Percentiles rank a stretch among this genome's conserved stretches.
Evolutionary conservation across 2,329 filamentous ascomycete species (phyloP).

Genomic region (Magnaporthiopsis rhizophila): DNA sequence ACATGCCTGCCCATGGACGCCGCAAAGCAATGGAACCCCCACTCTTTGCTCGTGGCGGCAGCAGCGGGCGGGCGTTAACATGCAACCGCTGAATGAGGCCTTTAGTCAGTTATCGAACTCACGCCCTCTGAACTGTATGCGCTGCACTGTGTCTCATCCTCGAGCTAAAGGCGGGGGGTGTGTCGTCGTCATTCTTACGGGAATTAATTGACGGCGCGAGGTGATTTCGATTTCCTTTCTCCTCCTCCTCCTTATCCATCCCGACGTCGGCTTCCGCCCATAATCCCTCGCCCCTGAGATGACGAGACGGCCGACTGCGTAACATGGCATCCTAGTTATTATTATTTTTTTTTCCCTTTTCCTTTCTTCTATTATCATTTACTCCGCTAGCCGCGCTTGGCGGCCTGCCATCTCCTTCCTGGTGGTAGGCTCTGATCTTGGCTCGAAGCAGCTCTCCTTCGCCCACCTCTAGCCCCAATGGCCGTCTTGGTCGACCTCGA

Average conservation of each 20-base stretch:
- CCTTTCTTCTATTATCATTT: background rate
- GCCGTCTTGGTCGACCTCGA: conserved; percentile 25
- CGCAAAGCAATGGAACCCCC: background rate
- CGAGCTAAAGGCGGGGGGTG: background rate
- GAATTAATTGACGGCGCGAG: background rate
- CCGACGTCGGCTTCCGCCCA: background rate
- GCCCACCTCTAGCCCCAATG: conserved; percentile 15
- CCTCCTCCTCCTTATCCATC: background rate
- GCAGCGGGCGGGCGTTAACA: no score
- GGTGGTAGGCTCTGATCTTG: conserved; percentile 2
- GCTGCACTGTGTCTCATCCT: background rate
- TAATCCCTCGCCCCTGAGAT: background rate
- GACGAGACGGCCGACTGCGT: no score
- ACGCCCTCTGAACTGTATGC: background rate
- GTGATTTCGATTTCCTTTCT: background rate
- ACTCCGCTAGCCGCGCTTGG: background rate
- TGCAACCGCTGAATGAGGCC: background rate
- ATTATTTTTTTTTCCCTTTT: background rate
- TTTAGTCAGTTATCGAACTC: background rate
- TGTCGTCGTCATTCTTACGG: background rate
- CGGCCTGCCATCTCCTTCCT: conserved; percentile 7
- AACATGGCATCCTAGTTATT: background rate
- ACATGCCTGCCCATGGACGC: conserved; percentile 13
- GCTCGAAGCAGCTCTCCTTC: background rate
- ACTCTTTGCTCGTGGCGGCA: background rate